Base-by-base conservation (phyloP, 805 yeast genomes). In the Grigorovia yakushimaensis region DNA sequence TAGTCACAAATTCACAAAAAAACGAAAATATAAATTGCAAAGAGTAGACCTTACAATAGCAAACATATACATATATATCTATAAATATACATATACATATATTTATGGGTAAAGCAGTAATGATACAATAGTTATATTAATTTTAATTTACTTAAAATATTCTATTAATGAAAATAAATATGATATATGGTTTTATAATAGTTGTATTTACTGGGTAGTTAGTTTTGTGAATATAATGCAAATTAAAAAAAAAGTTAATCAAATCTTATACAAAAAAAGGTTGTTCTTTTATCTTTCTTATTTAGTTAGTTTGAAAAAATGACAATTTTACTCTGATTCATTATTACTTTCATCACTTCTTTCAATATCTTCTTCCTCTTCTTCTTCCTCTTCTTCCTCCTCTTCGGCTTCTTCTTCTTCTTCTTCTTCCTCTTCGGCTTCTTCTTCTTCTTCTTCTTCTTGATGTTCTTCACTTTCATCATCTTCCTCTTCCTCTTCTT, bases 381-480 rank as follows among this genome's bases (percentile, higher is more conserved):
- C 43, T 17, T 47, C 48, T 1, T 61, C 65, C 13, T 61, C 65
- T 22, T 58, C 66, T 36, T 64, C 67, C 27, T 66, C 69, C 36
- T 64, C 65, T 39, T 66, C 68, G 44, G 64, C 64, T 35, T 54
- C 56, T 17, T 50, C 54, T 5, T 50, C 54, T 10, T 55, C 62
- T 10, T 55, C 58, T 15, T 54, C 65, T 45, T 41, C 41, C 17
- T 17, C 10, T 18, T 43, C 44, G 18, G 23, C 33, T 15, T 19
- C 40, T 27, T 36, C 39, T 18, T 49, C 55, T 21, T 47, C 60
- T n/a, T 64, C 71, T 27, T 61, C 64, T 39, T 62, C 61, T 47
- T 61, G 21, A 24, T 37, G 27, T 23, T n/a, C 18, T 18, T 41
- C 43, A n/a, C 19, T 15, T 21, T 19, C 44, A n/a, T 27, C 30